These are phyloP conservation scores for Pulicaria dysenterica DNA, from an alignment of 129 eudicot species.

Conservation along the genomic window DNA sequence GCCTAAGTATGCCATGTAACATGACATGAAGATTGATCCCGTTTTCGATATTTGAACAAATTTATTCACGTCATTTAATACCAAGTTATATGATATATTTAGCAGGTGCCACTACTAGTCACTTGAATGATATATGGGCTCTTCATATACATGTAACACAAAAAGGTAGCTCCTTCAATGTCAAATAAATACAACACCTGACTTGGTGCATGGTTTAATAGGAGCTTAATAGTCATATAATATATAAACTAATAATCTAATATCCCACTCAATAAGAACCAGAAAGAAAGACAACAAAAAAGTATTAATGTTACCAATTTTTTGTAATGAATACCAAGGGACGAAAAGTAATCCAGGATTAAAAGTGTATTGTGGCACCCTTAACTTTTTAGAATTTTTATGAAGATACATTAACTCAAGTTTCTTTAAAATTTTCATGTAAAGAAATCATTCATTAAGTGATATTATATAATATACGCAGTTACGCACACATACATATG, in stretches of 20 bases:
- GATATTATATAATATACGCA: too few species aligned
- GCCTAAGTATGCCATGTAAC: neutral
- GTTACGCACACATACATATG: too few species aligned
- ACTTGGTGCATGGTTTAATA: constrained; percentile 12
- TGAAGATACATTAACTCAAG: too few species aligned
- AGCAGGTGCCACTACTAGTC: neutral
- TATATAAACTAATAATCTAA: neutral
- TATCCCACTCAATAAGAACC: constrained; percentile 4
- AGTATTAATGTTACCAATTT: neutral
- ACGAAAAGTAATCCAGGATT: neutral
- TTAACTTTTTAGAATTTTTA: too few species aligned
- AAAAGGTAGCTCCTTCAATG: neutral
- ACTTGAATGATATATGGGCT: neutral
- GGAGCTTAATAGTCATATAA: neutral
- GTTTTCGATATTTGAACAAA: neutral
- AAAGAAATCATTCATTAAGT: too few species aligned
- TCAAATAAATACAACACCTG: neutral
- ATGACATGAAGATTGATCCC: neutral
- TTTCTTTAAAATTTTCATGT: too few species aligned
- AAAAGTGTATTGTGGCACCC: neutral
- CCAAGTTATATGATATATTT: constrained; percentile 3
- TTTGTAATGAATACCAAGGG: neutral
- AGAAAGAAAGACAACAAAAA: neutral
- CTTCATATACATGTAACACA: neutral
- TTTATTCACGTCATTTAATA: constrained; percentile 11